phyloP scores from a whole-genome alignment of 306 rosid genomes.

The Sicyos edulis region DNA sequence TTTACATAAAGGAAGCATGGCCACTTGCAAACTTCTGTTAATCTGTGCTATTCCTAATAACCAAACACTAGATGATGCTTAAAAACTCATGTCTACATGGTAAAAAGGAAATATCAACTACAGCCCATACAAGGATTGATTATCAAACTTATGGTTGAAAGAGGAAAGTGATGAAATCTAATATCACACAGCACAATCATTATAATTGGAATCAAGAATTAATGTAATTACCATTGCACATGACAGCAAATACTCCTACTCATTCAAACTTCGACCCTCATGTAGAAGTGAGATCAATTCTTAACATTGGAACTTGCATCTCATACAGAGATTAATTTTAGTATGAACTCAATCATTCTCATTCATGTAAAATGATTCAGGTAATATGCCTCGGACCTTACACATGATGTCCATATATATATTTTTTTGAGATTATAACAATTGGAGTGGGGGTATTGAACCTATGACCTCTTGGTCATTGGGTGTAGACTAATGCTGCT shows the following conservation, averaged over 20 bases:
- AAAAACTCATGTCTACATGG: neutral
- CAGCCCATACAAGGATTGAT: no score
- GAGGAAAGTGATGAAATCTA: no score
- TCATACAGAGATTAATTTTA: neutral
- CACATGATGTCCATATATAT: no score
- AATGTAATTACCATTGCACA: neutral
- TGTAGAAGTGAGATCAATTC: neutral
- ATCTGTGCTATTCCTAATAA: neutral
- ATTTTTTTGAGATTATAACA: no score
- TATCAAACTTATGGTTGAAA: no score
- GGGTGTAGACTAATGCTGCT: no score
- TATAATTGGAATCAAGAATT: neutral
- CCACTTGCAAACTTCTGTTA: neutral
- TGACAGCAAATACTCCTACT: slow-evolving; percentile 1
- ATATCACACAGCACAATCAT: neutral
- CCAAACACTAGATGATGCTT: neutral
- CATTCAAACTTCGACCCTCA: neutral
- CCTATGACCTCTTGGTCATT: no score
- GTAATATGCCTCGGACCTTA: no score
- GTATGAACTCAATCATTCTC: neutral
- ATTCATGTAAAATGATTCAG: neutral
- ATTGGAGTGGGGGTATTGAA: no score
- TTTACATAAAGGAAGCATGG: neutral
- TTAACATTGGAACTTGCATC: neutral
- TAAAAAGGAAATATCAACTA: neutral